phyloP scores from a whole-genome alignment of 2,329 filamentous ascomycete genomes.

The Colletotrichum orchidophilum region DNA sequence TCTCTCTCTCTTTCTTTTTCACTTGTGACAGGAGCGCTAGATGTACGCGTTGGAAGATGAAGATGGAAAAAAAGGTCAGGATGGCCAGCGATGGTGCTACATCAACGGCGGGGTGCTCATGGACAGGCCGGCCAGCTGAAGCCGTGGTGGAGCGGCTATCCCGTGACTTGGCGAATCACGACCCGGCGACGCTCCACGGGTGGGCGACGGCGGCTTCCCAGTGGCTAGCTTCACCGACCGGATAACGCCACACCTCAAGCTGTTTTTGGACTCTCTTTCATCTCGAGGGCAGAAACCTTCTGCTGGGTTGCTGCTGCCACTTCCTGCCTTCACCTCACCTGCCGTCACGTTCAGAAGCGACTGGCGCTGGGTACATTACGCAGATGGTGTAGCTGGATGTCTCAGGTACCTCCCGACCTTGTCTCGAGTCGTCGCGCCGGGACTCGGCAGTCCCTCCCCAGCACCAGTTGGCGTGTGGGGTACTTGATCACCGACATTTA shows the following conservation, averaged over 20 bases:
- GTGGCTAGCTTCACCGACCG: conserved; percentile 8
- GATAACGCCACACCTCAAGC: conserved; percentile 28
- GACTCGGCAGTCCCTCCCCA: conserved; percentile 6
- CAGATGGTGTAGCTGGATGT: conserved; percentile 2
- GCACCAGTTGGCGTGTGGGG: neutral
- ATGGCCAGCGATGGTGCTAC: conserved; percentile 25
- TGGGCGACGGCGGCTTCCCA: neutral
- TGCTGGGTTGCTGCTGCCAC: neutral
- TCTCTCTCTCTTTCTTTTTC: neutral
- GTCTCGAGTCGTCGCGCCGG: conserved; percentile 6
- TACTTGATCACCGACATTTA: neutral
- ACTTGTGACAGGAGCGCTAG: neutral
- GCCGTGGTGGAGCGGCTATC: neutral
- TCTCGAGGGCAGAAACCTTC: neutral
- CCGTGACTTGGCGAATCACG: conserved; percentile 21
- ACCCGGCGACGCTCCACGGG: conserved; percentile 19
- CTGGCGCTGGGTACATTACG: conserved; percentile 15
- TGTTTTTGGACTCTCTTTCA: conserved; percentile 5
- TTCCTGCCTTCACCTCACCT: neutral
- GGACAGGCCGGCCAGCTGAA: conserved; percentile 24
- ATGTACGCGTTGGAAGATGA: neutral
- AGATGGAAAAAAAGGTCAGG: conserved; percentile 6
- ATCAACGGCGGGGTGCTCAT: conserved; percentile 31
- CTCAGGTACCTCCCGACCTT: conserved; percentile 18
- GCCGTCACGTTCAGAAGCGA: conserved; percentile 29